phyloP scores from a whole-genome alignment of 1,284 basidiomycete genomes.

The Ustilago loliicola region DNA sequence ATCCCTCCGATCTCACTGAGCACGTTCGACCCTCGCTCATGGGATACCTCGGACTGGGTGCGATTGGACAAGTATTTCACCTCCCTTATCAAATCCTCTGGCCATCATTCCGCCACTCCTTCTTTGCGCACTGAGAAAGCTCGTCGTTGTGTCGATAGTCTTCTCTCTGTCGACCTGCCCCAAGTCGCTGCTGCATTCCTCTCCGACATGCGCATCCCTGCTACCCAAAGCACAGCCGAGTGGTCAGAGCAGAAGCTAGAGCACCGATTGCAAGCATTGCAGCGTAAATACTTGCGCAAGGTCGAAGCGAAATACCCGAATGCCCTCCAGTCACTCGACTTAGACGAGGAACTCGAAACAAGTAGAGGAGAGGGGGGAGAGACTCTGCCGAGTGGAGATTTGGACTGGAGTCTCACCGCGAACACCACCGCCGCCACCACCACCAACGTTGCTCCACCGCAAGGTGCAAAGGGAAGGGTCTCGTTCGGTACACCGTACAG shows the following conservation, averaged over 20 bases:
- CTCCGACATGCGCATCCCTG: constrained; percentile 18
- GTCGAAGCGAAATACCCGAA: constrained; percentile 22
- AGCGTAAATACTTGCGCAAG: constrained; percentile 45
- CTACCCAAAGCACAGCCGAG: constrained; percentile 1
- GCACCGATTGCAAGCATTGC: constrained; percentile 34
- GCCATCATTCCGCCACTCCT: too few relatives aligned
- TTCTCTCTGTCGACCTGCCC: constrained; percentile 10
- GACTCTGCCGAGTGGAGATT: constrained; percentile 35
- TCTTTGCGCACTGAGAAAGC: constrained; percentile 3
- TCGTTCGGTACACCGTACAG: constrained; percentile 51
- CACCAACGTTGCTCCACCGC: background rate
- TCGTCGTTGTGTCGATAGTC: constrained; percentile 20
- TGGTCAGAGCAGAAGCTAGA: constrained; percentile 35
- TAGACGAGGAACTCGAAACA: too few relatives aligned
- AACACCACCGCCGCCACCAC: constrained; percentile 14
- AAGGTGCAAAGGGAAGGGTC: constrained; percentile 19
- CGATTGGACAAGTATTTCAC: constrained; percentile 52
- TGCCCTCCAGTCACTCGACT: background rate
- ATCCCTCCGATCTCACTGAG: background rate
- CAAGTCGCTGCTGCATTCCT: constrained; percentile 24
- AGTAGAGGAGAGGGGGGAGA: constrained; percentile 6
- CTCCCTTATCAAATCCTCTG: constrained; percentile 17
- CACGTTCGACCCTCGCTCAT: constrained; percentile 23
- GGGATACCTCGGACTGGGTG: constrained; percentile 39
- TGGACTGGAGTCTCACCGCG: constrained; percentile 42